Conservation (phyloP, 495 filamentous ascomycete species). For the Aspergillus conjunctus region DNA sequence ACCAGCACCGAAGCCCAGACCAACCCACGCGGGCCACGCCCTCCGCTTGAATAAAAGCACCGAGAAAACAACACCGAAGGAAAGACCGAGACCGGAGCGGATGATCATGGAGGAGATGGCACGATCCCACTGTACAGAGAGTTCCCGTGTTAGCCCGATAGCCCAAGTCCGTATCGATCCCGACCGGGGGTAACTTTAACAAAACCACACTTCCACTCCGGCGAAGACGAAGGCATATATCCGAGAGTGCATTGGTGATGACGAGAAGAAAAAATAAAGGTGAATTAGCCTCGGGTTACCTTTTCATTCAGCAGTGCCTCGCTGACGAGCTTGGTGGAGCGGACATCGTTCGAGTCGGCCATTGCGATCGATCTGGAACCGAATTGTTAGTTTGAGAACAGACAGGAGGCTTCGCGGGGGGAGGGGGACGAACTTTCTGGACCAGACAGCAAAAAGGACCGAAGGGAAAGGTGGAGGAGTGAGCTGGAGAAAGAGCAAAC, state of each 20-base stretch:
- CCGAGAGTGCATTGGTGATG: too few relatives aligned
- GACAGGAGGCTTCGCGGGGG: neutral
- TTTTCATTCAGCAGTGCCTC: conserved; percentile 95
- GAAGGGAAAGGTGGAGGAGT: conserved; percentile 6
- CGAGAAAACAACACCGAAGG: conserved; percentile 97
- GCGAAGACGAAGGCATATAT: neutral
- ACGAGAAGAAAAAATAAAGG: neutral
- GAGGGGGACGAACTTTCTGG: conserved; percentile 12
- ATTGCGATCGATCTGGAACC: conserved; percentile 46
- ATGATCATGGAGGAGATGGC: conserved; percentile 95
- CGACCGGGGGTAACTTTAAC: too few relatives aligned
- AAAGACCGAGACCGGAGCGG: conserved; percentile 89
- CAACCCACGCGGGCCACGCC: conserved; percentile 92
- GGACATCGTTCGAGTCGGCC: conserved; percentile 57
- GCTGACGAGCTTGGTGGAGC: conserved; percentile 76
- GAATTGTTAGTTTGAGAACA: conserved; percentile 3
- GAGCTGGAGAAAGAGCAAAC: conserved; percentile 27
- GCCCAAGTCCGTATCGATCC: neutral
- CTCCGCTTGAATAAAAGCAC: conserved; percentile 96
- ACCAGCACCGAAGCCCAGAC: conserved; percentile 91
- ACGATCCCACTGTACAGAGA: conserved; percentile 82
- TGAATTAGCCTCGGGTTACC: conserved; percentile 51
- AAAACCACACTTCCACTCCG: neutral
- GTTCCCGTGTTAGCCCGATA: conserved; percentile 14
- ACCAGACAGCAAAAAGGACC: conserved; percentile 18